These are phyloP conservation scores for Kodamaea arcana DNA, from an alignment of 1,139 yeast species.

Conservation along the genomic window DNA sequence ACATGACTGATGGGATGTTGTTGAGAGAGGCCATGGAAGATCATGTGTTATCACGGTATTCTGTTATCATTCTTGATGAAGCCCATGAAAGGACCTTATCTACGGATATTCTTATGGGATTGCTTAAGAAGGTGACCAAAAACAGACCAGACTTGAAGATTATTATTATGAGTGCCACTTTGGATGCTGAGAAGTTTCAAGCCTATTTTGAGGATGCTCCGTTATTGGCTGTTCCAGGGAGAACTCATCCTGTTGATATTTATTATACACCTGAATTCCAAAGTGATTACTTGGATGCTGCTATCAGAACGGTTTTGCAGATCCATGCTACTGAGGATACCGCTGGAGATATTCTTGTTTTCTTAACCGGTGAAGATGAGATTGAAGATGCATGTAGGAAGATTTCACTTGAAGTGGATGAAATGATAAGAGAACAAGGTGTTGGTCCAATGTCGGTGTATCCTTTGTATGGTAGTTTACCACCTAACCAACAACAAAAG, in stretches of 20 bases:
- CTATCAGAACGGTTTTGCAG: slow-evolving; percentile 90
- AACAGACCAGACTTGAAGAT: slow-evolving; percentile 87
- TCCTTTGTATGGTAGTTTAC: slow-evolving; percentile 92
- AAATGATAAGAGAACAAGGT: slow-evolving; percentile 77
- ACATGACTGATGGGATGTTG: slow-evolving; percentile 99
- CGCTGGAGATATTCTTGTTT: slow-evolving; percentile 84
- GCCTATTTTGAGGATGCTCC: slow-evolving; percentile 88
- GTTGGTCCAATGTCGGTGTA: slow-evolving; percentile 88
- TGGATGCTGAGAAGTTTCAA: slow-evolving; percentile 96
- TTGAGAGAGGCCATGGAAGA: slow-evolving; percentile 97
- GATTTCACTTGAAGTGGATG: slow-evolving; percentile 83
- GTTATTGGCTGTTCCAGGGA: slow-evolving; percentile 91
- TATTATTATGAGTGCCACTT: slow-evolving; percentile 95
- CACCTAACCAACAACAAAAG: slow-evolving; percentile 91
- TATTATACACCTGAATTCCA: slow-evolving; percentile 96
- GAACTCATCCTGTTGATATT: slow-evolving; percentile 96
- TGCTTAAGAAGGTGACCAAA: slow-evolving; percentile 72
- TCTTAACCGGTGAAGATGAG: slow-evolving; percentile 96
- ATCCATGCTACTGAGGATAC: slow-evolving; percentile 90
- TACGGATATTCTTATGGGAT: slow-evolving; percentile 95
- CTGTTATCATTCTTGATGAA: slow-evolving; percentile 92
- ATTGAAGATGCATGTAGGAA: slow-evolving; percentile 96
- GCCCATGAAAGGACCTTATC: slow-evolving; percentile 98
- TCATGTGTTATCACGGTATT: slow-evolving; percentile 72
- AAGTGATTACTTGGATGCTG: slow-evolving; percentile 90